These are phyloP conservation scores for Rugonectria rugulosa DNA, from an alignment of 2,329 filamentous ascomycete genomes.

Conservation along the genomic window DNA sequence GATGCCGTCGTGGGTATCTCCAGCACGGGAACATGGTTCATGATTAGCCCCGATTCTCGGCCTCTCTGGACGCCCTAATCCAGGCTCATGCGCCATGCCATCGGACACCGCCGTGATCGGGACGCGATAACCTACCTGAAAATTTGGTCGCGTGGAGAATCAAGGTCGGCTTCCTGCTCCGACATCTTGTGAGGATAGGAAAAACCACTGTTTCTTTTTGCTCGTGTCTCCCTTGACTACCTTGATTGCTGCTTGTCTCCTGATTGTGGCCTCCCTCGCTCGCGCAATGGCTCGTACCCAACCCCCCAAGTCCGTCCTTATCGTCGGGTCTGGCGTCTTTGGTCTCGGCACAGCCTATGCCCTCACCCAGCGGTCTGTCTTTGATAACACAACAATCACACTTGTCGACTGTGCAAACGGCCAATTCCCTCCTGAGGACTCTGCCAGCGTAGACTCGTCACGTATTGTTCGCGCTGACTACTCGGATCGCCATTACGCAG, in stretches of 20 bases:
- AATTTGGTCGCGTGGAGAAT: slow-evolving; percentile 26
- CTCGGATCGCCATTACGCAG: slow-evolving; percentile 77
- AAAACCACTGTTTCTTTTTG: background rate
- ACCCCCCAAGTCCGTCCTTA: slow-evolving; percentile 63
- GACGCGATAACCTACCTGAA: slow-evolving; percentile 27
- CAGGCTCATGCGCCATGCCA: slow-evolving; percentile 18
- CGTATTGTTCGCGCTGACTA: slow-evolving; percentile 80
- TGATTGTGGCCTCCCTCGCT: slow-evolving; percentile 5
- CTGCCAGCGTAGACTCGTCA: slow-evolving; percentile 68
- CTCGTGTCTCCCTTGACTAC: slow-evolving; percentile 7
- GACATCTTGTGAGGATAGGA: background rate
- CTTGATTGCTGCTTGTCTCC: slow-evolving; percentile 10
- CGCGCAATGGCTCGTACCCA: slow-evolving; percentile 40
- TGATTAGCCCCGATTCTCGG: slow-evolving; percentile 35
- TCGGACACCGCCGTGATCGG: slow-evolving; percentile 38
- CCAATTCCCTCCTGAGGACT: slow-evolving; percentile 67
- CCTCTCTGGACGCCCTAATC: slow-evolving; percentile 17
- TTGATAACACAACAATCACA: slow-evolving; percentile 62
- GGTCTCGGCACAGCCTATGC: slow-evolving; percentile 70
- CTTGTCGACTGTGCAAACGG: slow-evolving; percentile 63
- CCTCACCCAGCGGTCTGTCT: slow-evolving; percentile 68
- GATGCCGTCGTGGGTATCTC: background rate
- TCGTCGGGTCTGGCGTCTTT: slow-evolving; percentile 74
- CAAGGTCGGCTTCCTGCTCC: background rate
- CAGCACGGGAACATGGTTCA: background rate